phyloP scores from a whole-genome alignment of 257 asterid species.

The Solanum boliviense region DNA sequence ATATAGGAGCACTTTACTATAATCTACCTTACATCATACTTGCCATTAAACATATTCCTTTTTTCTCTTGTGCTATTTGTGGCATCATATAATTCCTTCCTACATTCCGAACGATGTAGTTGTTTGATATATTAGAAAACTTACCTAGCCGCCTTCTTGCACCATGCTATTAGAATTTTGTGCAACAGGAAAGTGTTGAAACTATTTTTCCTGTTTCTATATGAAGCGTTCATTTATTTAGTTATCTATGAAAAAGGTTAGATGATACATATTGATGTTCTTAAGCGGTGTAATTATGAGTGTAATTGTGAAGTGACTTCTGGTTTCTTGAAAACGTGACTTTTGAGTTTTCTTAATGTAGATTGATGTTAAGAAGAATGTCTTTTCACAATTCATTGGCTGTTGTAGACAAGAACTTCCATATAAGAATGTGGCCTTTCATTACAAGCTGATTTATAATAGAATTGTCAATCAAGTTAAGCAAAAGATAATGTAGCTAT shows the following conservation, averaged over 20 bases:
- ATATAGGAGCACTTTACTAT: too few species aligned
- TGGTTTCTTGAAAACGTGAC: neutral
- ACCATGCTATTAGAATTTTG: neutral
- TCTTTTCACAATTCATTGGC: neutral
- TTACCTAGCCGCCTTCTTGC: neutral
- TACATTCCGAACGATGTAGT: neutral
- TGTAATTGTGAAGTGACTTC: neutral
- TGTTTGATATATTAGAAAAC: neutral
- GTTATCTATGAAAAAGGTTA: neutral
- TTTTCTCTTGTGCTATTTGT: too few species aligned
- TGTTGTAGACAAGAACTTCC: neutral
- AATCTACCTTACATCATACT: too few species aligned
- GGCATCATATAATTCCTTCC: too few species aligned
- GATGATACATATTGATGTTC: neutral
- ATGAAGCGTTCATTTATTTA: neutral
- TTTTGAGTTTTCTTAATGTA: neutral
- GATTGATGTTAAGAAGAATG: neutral
- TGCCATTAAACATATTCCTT: too few species aligned
- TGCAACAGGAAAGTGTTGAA: neutral
- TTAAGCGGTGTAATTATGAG: neutral
- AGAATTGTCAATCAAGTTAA: too few species aligned
- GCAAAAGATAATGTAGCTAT: too few species aligned
- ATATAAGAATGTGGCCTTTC: neutral
- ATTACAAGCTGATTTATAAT: neutral
- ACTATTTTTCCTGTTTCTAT: neutral